These are phyloP conservation scores for Cnidoscolus chayamansa DNA, from an alignment of 441 rosid species.

Conservation along the genomic window DNA sequence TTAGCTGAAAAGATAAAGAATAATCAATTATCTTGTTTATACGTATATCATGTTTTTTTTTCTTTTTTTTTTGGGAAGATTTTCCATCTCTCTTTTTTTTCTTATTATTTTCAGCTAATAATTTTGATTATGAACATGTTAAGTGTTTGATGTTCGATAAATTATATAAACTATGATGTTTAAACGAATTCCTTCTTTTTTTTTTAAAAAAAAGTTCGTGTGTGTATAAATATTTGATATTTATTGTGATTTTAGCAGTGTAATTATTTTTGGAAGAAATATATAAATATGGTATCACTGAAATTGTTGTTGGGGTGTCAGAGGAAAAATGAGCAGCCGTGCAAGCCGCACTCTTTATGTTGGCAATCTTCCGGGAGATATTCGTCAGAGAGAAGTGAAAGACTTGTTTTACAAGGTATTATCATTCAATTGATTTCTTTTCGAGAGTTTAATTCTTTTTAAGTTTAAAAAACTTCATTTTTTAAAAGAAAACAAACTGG, in stretches of 20 bases:
- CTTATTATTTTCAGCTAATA: background rate
- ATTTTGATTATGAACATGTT: background rate
- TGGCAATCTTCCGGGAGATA: constrained; percentile 84
- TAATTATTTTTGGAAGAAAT: background rate
- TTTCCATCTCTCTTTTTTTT: background rate
- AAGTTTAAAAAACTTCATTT: too few species aligned
- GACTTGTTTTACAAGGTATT: constrained; percentile 83
- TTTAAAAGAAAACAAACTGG: too few species aligned
- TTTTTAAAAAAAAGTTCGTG: background rate
- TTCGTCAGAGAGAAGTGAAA: constrained; percentile 74
- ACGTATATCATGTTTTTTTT: too few species aligned
- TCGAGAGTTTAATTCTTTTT: too few species aligned
- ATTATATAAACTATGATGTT: background rate
- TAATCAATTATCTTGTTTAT: too few species aligned
- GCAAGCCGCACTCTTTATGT: constrained; percentile 77
- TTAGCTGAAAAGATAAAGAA: too few species aligned
- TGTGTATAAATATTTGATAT: background rate
- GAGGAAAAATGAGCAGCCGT: constrained; percentile 55
- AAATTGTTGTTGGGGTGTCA: background rate
- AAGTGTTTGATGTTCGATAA: background rate
- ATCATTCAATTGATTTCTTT: background rate
- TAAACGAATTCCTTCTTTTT: background rate
- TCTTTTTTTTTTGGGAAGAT: too few species aligned
- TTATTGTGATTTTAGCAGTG: background rate
- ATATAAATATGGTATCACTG: background rate